Base-by-base conservation (phyloP, 345 rosid genomes). In the Acer yangbiense region DNA sequence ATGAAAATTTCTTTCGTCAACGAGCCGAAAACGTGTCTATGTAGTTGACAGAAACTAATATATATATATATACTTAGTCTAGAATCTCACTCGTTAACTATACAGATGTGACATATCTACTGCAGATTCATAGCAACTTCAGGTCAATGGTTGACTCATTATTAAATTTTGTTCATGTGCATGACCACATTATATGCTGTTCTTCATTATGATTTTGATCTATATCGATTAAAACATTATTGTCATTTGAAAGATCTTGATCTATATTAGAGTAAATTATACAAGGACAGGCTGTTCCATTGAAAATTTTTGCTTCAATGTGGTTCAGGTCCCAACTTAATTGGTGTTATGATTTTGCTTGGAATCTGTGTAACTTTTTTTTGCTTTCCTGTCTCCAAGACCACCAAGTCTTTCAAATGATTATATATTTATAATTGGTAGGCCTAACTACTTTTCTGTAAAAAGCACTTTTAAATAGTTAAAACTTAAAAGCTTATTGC, bases 341-440 rank as follows among this genome's bases (percentile, higher is more conserved):
- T 23, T 25, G 32, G 52, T 63, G 21, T 65, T 27, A 80, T 83
- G 46, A 77, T 69, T 83, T 55, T 74, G 67, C 46, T 72, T 61
- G 82, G 77, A 64, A 74, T 65, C 70, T 48, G 29, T 35, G 9
- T 6, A 60, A 74, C 52, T 18, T 27, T 46, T 63, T 63, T 14
- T 9, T 14, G 32, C 18, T 14, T 43, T 17, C 43, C 1, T 68
- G 70, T 75, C 69, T 65, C 73, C 78, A n/a, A 44, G 70, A 29
- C 61, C 65, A 63, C 1, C 1, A 13, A 54, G 4, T 62, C 23
- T 65, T 74, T 80, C 21, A 68, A 70, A 25, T 54, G 75, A 71
- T 17, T 32, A 35, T 35, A 35, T 35, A 35, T 35, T 35, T 35
- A 61, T 25, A 64, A 11, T n/a, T 20, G 20, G 14, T 32, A 65